These are phyloP conservation scores for Luzula sylvatica DNA, from an alignment of 176 grass and related monocot genomes.

Conservation along the genomic window DNA sequence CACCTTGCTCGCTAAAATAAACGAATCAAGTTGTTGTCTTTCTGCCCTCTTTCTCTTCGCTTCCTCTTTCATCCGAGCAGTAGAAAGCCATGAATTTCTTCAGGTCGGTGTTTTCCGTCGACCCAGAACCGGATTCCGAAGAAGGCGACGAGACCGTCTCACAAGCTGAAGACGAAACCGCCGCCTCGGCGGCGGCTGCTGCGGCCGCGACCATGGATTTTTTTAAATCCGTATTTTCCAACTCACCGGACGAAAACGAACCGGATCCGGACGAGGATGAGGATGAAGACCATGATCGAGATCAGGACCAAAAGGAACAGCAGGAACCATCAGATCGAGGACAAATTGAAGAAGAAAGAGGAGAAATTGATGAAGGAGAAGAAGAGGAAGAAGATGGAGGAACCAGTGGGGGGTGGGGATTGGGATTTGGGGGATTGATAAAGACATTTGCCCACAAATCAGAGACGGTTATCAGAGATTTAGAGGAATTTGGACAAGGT, in stretches of 20 bases:
- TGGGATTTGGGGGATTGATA: constrained; percentile 58
- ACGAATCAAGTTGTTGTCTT: not conserved
- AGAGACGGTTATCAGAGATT: constrained; percentile 62
- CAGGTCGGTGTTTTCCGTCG: constrained; percentile 39
- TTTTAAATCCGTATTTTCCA: constrained; percentile 17
- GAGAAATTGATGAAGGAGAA: not conserved
- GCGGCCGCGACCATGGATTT: constrained; percentile 15
- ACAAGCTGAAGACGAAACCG: constrained; percentile 7
- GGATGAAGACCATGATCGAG: not conserved
- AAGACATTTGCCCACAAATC: constrained; percentile 58
- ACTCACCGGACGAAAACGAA: constrained; percentile 21
- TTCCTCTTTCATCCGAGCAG: constrained; percentile 2
- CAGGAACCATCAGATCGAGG: constrained; percentile 1
- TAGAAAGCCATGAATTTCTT: constrained; percentile 51
- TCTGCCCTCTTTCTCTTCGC: not conserved
- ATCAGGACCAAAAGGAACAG: not conserved
- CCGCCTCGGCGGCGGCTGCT: constrained; percentile 13
- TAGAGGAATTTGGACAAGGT: constrained; percentile 63
- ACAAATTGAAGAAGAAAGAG: constrained; percentile 4
- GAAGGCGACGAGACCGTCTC: not conserved
- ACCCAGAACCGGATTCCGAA: not conserved
- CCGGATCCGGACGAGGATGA: constrained; percentile 29
- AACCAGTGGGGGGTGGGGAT: constrained; percentile 7
- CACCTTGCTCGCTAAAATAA: not conserved
- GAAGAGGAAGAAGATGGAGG: constrained; percentile 10